Base-by-base conservation (phyloP, 805 yeast species). In the Blastobotrys attinorum region DNA sequence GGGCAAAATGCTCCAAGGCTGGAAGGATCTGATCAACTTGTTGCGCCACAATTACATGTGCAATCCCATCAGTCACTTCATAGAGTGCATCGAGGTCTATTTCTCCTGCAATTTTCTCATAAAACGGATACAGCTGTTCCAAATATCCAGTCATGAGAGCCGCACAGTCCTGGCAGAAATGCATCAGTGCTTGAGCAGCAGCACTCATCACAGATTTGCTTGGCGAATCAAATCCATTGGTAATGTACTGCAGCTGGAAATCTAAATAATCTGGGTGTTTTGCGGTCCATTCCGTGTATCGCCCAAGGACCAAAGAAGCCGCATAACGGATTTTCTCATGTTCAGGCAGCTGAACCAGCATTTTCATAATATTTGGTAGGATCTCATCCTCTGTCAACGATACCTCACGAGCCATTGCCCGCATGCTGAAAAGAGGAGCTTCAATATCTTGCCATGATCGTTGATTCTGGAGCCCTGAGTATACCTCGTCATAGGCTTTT, bases 211-310 rank as follows among this genome's bases (percentile, higher is more conserved):
- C 82, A 53, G 47, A 45, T 50, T 56, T 22, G 65, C 62, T 41
- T 50, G 69, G 66, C 55, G 87, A 83, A 50, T 68, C 68, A 56
- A 92, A 85, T 0, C 96, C 95, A 47, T 70, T 72, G 45, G 82
- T 82, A 50, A 94, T 86, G 60, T 88, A 92, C 49, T 82, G 79
- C 45, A 92, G 71, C 61, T 89, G 96, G 39, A 79, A 73, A 61
- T 85, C 92, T 47, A 94, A 69, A 54, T 71, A 82, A 48, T 83
- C 81, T 3, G 95, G 88, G 63, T 92, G 94, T 52, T 77, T 73
- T 3, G 88, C 69, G 0, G 97, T 86, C 97, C 98, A 92, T 64
- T 83, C 87, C 1, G 97, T 85, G 62, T 92, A 92, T 55, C 98
- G 73, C n/a, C 98, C 97, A 33, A 92, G 67, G 1, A 92, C 95